Evolutionary conservation across 2,329 filamentous ascomycete genomes (phyloP).

Genomic region (Domatiomyces globalis): DNA sequence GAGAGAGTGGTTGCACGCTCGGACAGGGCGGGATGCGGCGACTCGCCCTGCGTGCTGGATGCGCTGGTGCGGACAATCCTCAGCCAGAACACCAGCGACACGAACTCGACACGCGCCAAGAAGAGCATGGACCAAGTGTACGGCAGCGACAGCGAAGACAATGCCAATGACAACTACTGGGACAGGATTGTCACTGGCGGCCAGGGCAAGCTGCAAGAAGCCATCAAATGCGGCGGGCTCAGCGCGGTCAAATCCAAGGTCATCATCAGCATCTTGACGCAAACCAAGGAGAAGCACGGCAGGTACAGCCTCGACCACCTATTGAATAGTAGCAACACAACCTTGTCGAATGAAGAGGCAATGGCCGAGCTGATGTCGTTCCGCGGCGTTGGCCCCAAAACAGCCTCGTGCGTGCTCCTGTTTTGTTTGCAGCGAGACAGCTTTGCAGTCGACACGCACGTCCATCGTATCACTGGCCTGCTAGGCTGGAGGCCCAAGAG

Average conservation of each 20-base stretch:
- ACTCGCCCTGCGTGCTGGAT: constrained; percentile 51
- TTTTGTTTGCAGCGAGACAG: constrained; percentile 50
- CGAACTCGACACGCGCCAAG: constrained; percentile 57
- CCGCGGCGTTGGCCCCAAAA: constrained; percentile 53
- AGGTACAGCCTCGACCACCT: constrained; percentile 40
- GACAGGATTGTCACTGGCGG: constrained; percentile 29
- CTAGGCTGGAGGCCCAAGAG: constrained; percentile 45
- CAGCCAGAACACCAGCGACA: constrained; percentile 45
- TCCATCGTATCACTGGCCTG: constrained; percentile 49
- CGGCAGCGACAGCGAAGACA: constrained; percentile 34
- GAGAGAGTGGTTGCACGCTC: constrained; percentile 54
- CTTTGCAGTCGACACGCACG: constrained; percentile 54
- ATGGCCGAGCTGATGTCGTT: constrained; percentile 44
- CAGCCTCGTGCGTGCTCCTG: constrained; percentile 49
- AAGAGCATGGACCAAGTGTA: constrained; percentile 58
- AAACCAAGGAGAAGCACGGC: constrained; percentile 17
- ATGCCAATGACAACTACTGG: constrained; percentile 40
- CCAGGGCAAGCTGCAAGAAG: constrained; percentile 32
- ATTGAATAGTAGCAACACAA: constrained; percentile 29
- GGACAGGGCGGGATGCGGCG: constrained; percentile 55
- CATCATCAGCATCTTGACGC: constrained; percentile 17
- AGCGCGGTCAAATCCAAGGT: constrained; percentile 45
- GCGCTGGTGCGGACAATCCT: constrained; percentile 49
- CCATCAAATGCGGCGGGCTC: constrained; percentile 44
- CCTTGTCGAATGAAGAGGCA: constrained; percentile 37